Conservation (phyloP, 1,284 basidiomycete species). For the Apiotrichum akiyoshidainum region DNA sequence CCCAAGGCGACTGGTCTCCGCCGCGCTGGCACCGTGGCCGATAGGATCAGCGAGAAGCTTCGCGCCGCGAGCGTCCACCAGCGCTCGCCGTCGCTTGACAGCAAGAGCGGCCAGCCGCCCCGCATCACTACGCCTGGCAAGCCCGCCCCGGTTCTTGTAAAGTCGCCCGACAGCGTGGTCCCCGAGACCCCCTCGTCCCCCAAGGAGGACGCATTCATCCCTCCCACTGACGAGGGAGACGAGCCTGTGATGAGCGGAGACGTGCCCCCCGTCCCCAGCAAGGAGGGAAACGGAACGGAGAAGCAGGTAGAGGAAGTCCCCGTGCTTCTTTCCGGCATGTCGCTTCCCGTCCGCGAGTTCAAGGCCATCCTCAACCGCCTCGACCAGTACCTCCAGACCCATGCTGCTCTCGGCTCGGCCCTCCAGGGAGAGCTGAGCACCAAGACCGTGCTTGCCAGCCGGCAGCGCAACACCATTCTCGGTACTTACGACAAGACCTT, state of each 20-base stretch:
- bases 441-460: conserved; percentile 61
- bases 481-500: conserved; percentile 84
- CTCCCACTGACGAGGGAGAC: conserved; percentile 39
- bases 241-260: conserved; percentile 29
- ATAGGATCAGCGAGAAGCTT: conserved; percentile 50
- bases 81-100: conserved; percentile 26
- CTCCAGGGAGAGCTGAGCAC: conserved; percentile 16
- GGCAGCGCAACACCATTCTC: conserved; percentile 71
- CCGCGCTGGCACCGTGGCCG: conserved; percentile 47
- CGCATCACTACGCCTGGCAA: not conserved
- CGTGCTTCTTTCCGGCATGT: conserved; percentile 69
- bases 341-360: conserved; percentile 62
- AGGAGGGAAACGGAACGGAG: conserved; percentile 7
- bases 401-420: conserved; percentile 38
- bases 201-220: conserved; percentile 42
- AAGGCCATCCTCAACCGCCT: conserved; percentile 63
- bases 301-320: conserved; percentile 48
- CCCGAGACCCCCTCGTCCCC: conserved; percentile 30
- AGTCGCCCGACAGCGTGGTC: not conserved
- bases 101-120: conserved; percentile 7
- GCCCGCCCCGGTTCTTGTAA: conserved; percentile 17
- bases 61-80: conserved; percentile 32
- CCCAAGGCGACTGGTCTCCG: conserved; percentile 33
- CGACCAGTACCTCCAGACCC: conserved; percentile 42
- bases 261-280: conserved; percentile 20